phyloP scores from a whole-genome alignment of 768 basidiomycete species.

The Mycena rebaudengoi region DNA sequence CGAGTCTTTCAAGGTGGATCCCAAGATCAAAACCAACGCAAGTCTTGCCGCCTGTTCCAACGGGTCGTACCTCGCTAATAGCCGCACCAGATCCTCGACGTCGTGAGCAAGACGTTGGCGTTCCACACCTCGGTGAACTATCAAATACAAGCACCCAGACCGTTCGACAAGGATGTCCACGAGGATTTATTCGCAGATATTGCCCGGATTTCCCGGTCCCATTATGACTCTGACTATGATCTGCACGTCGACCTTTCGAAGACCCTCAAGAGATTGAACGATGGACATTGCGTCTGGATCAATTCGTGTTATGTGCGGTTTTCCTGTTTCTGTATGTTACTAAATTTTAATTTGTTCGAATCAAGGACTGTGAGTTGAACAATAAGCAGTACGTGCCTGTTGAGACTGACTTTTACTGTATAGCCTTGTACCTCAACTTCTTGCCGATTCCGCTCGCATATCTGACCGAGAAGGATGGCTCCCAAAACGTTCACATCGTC shows the following conservation, averaged over 20 bases:
- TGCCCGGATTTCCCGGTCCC: constrained; percentile 51
- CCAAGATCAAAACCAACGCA: constrained; percentile 59
- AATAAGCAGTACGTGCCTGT: neutral
- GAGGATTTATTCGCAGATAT: constrained; percentile 64
- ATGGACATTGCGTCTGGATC: constrained; percentile 67
- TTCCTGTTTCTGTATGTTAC: constrained; percentile 9
- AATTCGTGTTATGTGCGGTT: constrained; percentile 63
- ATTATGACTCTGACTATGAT: constrained; percentile 61
- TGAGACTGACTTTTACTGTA: constrained; percentile 5
- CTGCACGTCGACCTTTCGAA: constrained; percentile 64
- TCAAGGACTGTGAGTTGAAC: constrained; percentile 18
- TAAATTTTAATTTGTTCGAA: neutral
- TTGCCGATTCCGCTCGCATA: constrained; percentile 59
- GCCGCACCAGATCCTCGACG: constrained; percentile 54
- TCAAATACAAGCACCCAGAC: constrained; percentile 60
- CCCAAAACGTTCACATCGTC: constrained; percentile 59
- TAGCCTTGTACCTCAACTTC: constrained; percentile 57
- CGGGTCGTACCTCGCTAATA: neutral
- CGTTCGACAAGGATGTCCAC: constrained; percentile 62
- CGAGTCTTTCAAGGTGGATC: constrained; percentile 56
- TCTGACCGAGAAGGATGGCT: constrained; percentile 52
- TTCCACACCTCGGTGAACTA: constrained; percentile 73
- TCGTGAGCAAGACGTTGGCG: constrained; percentile 63
- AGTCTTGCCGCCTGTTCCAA: constrained; percentile 19
- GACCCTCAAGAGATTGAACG: constrained; percentile 63